phyloP scores from a whole-genome alignment of 2,329 filamentous ascomycete species.

The Aspergillus clavatus region DNA sequence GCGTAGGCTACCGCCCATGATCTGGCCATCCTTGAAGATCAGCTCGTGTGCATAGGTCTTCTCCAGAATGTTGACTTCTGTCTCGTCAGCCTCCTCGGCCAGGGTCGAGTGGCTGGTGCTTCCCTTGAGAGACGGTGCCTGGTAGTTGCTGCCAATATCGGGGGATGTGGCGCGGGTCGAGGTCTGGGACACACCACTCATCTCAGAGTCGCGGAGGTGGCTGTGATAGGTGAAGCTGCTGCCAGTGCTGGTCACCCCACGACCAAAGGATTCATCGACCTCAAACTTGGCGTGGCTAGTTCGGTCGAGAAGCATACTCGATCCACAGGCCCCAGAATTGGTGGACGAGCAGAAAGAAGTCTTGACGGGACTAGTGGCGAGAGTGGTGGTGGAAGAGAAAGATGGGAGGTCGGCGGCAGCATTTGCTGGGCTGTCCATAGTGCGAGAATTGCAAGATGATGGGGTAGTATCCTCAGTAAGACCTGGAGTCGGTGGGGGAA shows the following conservation, averaged over 20 bases:
- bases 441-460: conserved; percentile 43
- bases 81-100: conserved; percentile 72
- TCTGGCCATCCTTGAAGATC: conserved; percentile 88
- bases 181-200: conserved; percentile 71
- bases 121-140: conserved; percentile 61
- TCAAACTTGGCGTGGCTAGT: conserved; percentile 32
- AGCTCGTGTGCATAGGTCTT: conserved; percentile 89
- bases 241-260: conserved; percentile 70
- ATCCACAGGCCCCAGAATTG: conserved; percentile 21
- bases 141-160: conserved; percentile 56
- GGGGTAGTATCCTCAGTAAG: conserved; percentile 37
- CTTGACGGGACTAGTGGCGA: conserved; percentile 25
- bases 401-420: conserved; percentile 24
- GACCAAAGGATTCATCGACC: conserved; percentile 45
- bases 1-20: conserved; percentile 85
- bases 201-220: conserved; percentile 68
- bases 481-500: conserved; percentile 31
- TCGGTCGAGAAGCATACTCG: conserved; percentile 29
- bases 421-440: conserved; percentile 26
- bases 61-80: conserved; percentile 79
- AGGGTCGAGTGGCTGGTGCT: conserved; percentile 61
- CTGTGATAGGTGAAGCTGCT: conserved; percentile 75
- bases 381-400: conserved; percentile 23
- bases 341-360: conserved; percentile 25
- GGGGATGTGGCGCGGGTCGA: conserved; percentile 88